A percentile compares a stretch with the other conserved stretches of the same genome.
Evolutionary conservation across 176 grass and related monocot species (phyloP).

Genomic region (Rhynchospora tenuis): DNA sequence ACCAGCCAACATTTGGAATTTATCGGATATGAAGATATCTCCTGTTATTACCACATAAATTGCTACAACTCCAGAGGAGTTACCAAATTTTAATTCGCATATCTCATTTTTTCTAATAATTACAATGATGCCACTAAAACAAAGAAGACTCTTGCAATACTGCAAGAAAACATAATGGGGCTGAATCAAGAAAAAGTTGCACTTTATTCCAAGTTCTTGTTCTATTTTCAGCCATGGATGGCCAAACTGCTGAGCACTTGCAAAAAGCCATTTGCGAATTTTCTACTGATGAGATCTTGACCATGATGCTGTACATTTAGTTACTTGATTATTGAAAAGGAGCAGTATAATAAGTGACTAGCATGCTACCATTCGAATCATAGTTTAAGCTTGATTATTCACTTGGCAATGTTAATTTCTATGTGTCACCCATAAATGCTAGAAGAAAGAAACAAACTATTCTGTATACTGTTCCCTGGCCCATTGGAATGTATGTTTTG

Average conservation of each 20-base stretch:
- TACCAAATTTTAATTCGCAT: neutral
- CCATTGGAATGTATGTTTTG: neutral
- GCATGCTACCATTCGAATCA: neutral
- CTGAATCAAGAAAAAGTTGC: conserved; percentile 56
- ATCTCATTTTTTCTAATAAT: conserved; percentile 15
- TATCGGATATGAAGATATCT: neutral
- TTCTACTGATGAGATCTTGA: conserved; percentile 73
- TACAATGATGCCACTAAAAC: conserved; percentile 73
- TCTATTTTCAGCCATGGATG: conserved; percentile 88
- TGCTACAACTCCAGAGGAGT: neutral
- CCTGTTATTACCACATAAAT: neutral
- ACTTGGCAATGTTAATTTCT: neutral
- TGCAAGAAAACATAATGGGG: conserved; percentile 62
- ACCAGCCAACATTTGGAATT: neutral
- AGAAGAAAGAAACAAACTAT: neutral
- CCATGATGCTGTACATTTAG: conserved; percentile 48
- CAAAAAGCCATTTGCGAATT: conserved; percentile 82
- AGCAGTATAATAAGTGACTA: neutral
- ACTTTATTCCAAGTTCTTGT: conserved; percentile 92
- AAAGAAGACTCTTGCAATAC: conserved; percentile 81
- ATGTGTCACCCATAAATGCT: neutral
- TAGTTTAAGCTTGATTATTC: neutral
- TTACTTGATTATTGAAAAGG: neutral
- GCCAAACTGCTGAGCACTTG: conserved; percentile 87
- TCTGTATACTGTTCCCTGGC: neutral